phyloP scores from a whole-genome alignment of 148 eudicot genomes.

The Heliosperma pusillum region DNA sequence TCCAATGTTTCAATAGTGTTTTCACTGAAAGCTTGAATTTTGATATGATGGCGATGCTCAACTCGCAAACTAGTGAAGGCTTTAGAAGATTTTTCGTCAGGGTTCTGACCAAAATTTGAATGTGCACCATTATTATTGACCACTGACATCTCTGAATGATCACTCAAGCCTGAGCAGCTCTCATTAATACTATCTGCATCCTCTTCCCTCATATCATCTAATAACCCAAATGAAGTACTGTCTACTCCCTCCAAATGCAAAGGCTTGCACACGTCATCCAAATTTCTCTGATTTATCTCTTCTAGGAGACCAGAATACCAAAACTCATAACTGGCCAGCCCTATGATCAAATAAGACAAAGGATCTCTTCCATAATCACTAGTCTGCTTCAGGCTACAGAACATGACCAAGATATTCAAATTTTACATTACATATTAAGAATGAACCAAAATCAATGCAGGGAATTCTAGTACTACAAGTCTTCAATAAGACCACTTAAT shows the following conservation, averaged over 20 bases:
- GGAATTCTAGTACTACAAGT: background rate
- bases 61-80: slow-evolving; percentile 24
- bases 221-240: slow-evolving; percentile 19
- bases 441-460: background rate
- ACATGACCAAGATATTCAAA: slow-evolving; percentile 13
- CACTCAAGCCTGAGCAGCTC: slow-evolving; percentile 26
- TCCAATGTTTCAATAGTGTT: slow-evolving; percentile 36
- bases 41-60: slow-evolving; percentile 25
- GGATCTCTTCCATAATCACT: slow-evolving; percentile 50
- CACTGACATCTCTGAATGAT: slow-evolving; percentile 65
- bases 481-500: background rate
- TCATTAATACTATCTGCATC: slow-evolving; percentile 42
- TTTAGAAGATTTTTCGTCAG: slow-evolving; percentile 28
- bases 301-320: slow-evolving; percentile 57
- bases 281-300: slow-evolving; percentile 38
- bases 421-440: background rate
- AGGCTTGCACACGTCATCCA: slow-evolving; percentile 28
- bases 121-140: slow-evolving; percentile 42
- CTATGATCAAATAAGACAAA: slow-evolving; percentile 61
- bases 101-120: background rate
- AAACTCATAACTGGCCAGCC: slow-evolving; percentile 54
- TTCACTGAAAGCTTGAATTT: slow-evolving; percentile 30
- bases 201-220: slow-evolving; percentile 34
- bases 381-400: slow-evolving; percentile 50
- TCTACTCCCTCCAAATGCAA: slow-evolving; percentile 38